phyloP scores from a whole-genome alignment of 352 stramenopile species.

The Globisporangium cederbergense region DNA sequence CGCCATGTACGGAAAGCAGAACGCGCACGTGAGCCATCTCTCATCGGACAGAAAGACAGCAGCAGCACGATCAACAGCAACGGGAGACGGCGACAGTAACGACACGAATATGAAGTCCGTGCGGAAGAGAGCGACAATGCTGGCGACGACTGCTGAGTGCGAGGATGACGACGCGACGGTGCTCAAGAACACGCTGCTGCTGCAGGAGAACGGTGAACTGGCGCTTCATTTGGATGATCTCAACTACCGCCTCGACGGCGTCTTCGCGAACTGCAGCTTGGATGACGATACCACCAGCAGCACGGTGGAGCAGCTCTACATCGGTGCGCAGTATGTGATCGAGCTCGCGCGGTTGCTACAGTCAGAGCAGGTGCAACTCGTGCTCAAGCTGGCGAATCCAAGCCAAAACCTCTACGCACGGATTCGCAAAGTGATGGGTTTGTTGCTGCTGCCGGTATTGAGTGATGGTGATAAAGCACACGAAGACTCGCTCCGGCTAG shows the following conservation, averaged over 20 bases:
- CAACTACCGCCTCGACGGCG: slow-evolving; percentile 54
- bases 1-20: slow-evolving; percentile 46
- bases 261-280: slow-evolving; percentile 23
- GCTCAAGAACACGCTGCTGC: slow-evolving; percentile 49
- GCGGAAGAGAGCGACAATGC: background rate
- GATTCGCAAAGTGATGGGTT: slow-evolving; percentile 32
- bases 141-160: background rate
- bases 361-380: slow-evolving; percentile 28
- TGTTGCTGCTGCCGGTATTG: slow-evolving; percentile 8
- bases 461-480: background rate
- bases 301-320: slow-evolving; percentile 3
- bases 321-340: slow-evolving; percentile 30
- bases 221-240: slow-evolving; percentile 49
- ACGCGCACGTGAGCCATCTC: slow-evolving; percentile 39
- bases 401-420: slow-evolving; percentile 21
- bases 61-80: background rate
- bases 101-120: background rate
- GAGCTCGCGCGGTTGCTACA: slow-evolving; percentile 37
- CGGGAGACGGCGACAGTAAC: background rate
- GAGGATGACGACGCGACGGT: slow-evolving; percentile 6
- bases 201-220: slow-evolving; percentile 60
- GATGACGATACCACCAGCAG: background rate
- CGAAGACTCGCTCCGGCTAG: slow-evolving; percentile 18
- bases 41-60: slow-evolving; percentile 17
- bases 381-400: slow-evolving; percentile 28